phyloP scores from a whole-genome alignment of 306 rosid genomes.

The Gastrolobium bilobum region DNA sequence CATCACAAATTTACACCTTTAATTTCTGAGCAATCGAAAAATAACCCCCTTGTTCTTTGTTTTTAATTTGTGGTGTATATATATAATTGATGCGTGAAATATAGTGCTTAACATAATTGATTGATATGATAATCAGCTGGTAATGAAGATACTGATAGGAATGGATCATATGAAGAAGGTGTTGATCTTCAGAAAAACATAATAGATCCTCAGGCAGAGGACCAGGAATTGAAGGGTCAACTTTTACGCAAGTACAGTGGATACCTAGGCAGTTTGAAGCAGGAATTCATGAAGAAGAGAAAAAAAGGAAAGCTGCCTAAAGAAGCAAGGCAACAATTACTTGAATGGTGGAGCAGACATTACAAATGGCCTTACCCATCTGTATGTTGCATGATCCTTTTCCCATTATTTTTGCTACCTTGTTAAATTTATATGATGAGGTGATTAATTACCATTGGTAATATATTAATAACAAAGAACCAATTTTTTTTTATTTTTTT shows the following conservation, averaged over 20 bases:
- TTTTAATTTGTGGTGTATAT: not conserved
- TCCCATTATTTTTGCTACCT: not conserved
- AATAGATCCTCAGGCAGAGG: slow-evolving; percentile 83
- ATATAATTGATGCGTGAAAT: not conserved
- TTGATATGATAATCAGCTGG: slow-evolving; percentile 38
- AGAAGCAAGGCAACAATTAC: slow-evolving; percentile 89
- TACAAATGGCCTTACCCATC: slow-evolving; percentile 96
- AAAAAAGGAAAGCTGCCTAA: slow-evolving; percentile 89
- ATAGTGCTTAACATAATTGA: not conserved
- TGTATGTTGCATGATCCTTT: slow-evolving; percentile 45
- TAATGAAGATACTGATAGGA: slow-evolving; percentile 60
- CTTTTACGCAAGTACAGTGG: slow-evolving; percentile 85
- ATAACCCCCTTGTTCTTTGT: not conserved
- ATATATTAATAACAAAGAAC: too few species aligned
- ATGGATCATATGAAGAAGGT: slow-evolving; percentile 74
- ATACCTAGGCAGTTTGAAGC: slow-evolving; percentile 84
- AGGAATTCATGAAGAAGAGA: slow-evolving; percentile 91
- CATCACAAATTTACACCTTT: not conserved
- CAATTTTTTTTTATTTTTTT: too few species aligned
- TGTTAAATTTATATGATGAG: not conserved
- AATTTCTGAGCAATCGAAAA: not conserved
- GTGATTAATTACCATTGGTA: too few species aligned
- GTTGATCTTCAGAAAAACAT: slow-evolving; percentile 58
- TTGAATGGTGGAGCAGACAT: slow-evolving; percentile 94
- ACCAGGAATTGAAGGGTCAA: slow-evolving; percentile 79